Conservation (phyloP, 2,329 filamentous ascomycete genomes). For the Biscogniauxia sp. region DNA sequence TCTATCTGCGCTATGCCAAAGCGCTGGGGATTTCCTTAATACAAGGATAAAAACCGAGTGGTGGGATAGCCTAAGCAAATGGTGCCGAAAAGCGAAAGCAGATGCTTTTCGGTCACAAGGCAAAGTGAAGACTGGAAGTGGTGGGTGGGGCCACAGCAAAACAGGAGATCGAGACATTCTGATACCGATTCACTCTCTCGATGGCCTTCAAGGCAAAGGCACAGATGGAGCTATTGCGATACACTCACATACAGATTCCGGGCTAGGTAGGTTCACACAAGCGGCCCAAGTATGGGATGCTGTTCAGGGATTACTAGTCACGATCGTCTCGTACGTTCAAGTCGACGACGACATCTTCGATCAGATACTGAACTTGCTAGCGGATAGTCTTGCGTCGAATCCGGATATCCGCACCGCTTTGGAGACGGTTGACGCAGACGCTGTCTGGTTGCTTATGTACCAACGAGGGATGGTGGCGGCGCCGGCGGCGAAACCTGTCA, state of each 20-base stretch:
- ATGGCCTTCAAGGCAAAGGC: conserved; percentile 22
- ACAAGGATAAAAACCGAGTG: conserved; percentile 74
- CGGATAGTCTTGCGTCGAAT: conserved; percentile 44
- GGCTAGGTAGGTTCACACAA: conserved; percentile 59
- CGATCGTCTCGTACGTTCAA: conserved; percentile 60
- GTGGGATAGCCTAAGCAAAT: conserved; percentile 52
- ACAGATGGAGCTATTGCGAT: conserved; percentile 9
- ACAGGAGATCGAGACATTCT: conserved; percentile 17
- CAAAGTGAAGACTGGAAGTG: conserved; percentile 7
- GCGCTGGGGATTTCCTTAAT: conserved; percentile 78
- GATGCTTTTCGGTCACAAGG: conserved; percentile 32
- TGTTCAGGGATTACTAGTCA: conserved; percentile 55
- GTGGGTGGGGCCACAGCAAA: conserved; percentile 5
- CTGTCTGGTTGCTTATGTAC: conserved; percentile 68
- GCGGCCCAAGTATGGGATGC: conserved; percentile 64
- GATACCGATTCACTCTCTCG: conserved; percentile 27
- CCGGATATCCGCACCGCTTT: conserved; percentile 54
- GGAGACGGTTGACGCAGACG: conserved; percentile 66
- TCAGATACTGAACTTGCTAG: conserved; percentile 64
- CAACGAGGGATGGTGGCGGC: conserved; percentile 40
- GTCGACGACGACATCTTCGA: conserved; percentile 71
- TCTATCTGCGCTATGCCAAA: conserved; percentile 64
- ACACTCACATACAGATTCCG: conserved; percentile 22
- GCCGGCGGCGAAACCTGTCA: conserved; percentile 36
- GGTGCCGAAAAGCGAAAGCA: conserved; percentile 44